These are phyloP conservation scores for Hyphopichia buzzinii DNA, from an alignment of 1,139 yeast species.

Conservation along the genomic window DNA sequence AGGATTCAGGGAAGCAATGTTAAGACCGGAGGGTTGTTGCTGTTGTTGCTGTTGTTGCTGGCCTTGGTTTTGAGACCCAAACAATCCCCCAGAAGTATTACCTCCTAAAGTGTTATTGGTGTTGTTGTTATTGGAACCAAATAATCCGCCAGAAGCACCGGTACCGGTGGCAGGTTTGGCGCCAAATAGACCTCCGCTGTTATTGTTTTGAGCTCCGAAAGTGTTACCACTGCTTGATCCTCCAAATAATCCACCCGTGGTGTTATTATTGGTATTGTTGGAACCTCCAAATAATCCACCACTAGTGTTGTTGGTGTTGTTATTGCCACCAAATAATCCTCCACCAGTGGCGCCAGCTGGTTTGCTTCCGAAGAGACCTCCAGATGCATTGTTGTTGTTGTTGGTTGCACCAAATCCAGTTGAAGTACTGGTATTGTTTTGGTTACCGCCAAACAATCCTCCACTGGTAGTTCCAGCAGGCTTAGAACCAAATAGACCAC, in stretches of 20 bases:
- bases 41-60: constrained; percentile 20
- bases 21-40: constrained; percentile 33
- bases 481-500: constrained; percentile 14
- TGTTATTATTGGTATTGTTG: constrained; percentile 16
- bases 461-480: constrained; percentile 14
- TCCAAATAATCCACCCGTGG: constrained; percentile 13
- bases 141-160: constrained; percentile 7
- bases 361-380: constrained; percentile 19
- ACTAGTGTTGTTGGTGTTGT: constrained; percentile 6
- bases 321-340: constrained; percentile 14
- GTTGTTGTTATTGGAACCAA: constrained; percentile 6
- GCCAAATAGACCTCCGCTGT: constrained; percentile 24
- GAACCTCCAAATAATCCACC: constrained; percentile 39
- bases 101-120: constrained; percentile 11
- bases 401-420: constrained; percentile 8
- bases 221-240: constrained; percentile 13
- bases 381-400: constrained; percentile 7
- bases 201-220: too few relatives aligned
- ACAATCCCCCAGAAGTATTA: constrained; percentile 15
- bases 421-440: constrained; percentile 3
- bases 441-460: constrained; percentile 22
- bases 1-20: constrained; percentile 61
- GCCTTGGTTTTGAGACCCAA: constrained; percentile 14
- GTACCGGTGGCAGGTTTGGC: constrained; percentile 9
- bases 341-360: constrained; percentile 9